Base-by-base conservation (phyloP, 331 rosid species). In the Stylosanthes scabra region DNA sequence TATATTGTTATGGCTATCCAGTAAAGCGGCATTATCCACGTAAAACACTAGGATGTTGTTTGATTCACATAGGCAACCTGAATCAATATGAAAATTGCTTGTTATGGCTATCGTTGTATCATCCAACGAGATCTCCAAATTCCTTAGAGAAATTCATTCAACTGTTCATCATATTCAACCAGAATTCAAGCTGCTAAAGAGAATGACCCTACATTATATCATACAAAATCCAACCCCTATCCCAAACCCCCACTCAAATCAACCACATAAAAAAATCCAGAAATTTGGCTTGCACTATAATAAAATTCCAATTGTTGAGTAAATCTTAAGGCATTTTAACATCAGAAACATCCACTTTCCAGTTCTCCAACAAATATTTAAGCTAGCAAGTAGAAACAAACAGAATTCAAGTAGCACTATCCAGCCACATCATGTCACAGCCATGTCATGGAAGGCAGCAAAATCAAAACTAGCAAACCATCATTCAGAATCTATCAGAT, bases 401-500 rank as follows among this genome's bases (percentile, higher is more conserved):
- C 5, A 59, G 40, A 51, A 73, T 28, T 4, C 45, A 61, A 16
- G 58, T 40, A 12, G 14, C 63, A 80, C 41, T n/a, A 34, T 15
- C 63, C n/a, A 42, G 25, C 40, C 40, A 72, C 65, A 79, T n/a
- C 50, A 52, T 10, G 54, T 14, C 64, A 41, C 37, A 31, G 11
- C 81, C 73, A 66, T 13, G 9, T 63, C 50, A 61, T 29, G 56
- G 14, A 59, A 75, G 11, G 12, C 71, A 64, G 46, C 56, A 81
- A 84, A 71, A 77, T 54, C 39, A 41, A 70, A 81, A 59, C n/a
- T 74, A 63, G 78, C 7, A 2, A 68, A 77, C 80, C 79, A 71
- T 57, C 31, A 72, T 16, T 66, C 63, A 72, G 4, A 42, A 10
- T 68, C 15, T 45, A 81, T 76, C 68, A 71, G 82, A 80, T 62